These are phyloP conservation scores for Neckera pumila DNA, from an alignment of 225 moss, liverwort and hornwort genomes.

Conservation along the genomic window DNA sequence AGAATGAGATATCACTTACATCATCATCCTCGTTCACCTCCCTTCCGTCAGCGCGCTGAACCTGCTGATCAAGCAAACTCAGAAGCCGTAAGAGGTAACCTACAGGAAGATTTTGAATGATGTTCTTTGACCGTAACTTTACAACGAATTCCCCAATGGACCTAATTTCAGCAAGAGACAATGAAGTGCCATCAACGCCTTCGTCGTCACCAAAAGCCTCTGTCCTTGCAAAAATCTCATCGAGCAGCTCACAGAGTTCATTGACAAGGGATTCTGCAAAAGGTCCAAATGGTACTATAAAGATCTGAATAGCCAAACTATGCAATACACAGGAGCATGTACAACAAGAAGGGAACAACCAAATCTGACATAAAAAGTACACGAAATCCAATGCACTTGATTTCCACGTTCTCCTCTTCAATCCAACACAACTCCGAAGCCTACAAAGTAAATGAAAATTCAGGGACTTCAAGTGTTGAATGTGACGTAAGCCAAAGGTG, in stretches of 20 bases:
- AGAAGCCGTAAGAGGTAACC: constrained; percentile 60
- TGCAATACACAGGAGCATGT: background rate
- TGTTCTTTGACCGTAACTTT: constrained; percentile 62
- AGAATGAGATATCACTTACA: constrained; percentile 26
- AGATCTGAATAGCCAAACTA: background rate
- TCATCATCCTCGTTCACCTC: constrained; percentile 80
- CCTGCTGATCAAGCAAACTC: constrained; percentile 76
- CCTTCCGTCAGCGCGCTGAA: constrained; percentile 52
- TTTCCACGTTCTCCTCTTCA: background rate
- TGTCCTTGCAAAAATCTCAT: constrained; percentile 70
- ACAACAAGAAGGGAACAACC: background rate
- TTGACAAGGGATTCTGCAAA: constrained; percentile 47
- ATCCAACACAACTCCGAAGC: background rate
- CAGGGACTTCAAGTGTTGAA: background rate
- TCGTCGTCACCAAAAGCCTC: constrained; percentile 68
- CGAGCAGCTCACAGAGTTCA: constrained; percentile 67
- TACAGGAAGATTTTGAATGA: constrained; percentile 52
- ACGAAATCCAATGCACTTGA: background rate
- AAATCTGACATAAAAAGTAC: background rate
- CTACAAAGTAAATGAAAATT: background rate
- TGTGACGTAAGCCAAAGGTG: background rate
- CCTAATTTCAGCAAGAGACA: constrained; percentile 68
- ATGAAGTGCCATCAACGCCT: constrained; percentile 54
- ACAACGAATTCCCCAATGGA: constrained; percentile 57
- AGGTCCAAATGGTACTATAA: background rate